phyloP scores from a whole-genome alignment of 2,329 filamentous ascomycete species.

The Botrytis sinoallii region DNA sequence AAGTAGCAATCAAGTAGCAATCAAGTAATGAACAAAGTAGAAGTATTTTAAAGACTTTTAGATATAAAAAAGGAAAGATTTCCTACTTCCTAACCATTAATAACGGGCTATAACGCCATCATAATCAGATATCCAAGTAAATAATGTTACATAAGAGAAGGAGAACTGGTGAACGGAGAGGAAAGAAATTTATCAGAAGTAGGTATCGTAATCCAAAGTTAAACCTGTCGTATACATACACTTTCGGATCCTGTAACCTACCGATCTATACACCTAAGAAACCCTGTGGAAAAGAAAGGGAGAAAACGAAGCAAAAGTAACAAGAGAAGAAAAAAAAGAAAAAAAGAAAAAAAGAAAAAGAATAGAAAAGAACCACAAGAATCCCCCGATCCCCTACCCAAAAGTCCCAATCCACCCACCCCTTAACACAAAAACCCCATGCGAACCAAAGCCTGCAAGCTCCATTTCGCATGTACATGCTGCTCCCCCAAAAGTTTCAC shows the following conservation, averaged over 20 bases:
- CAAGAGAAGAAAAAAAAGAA: not conserved
- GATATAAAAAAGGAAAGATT: not conserved
- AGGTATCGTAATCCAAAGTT: not conserved
- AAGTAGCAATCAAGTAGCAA: no score
- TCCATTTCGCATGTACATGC: constrained; percentile 11
- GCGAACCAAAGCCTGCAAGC: constrained; percentile 8
- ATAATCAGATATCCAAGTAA: not conserved
- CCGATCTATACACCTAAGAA: not conserved
- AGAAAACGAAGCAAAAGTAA: not conserved
- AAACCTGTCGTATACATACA: no score
- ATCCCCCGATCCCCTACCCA: not conserved
- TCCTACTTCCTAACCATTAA: not conserved
- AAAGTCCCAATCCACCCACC: no score
- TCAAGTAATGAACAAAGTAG: not conserved
- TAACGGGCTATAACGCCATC: not conserved
- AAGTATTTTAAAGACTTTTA: not conserved
- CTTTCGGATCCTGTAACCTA: no score
- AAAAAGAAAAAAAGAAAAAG: not conserved
- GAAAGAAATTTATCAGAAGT: not conserved
- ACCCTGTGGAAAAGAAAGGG: no score
- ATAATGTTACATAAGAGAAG: not conserved
- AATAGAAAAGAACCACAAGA: not conserved
- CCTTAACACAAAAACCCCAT: constrained; percentile 4
- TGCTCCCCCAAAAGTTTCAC: not conserved
- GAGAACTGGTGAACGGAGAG: no score